Base-by-base conservation (phyloP, 2,329 filamentous ascomycete species). In the Aspergillus aculeatinus region DNA sequence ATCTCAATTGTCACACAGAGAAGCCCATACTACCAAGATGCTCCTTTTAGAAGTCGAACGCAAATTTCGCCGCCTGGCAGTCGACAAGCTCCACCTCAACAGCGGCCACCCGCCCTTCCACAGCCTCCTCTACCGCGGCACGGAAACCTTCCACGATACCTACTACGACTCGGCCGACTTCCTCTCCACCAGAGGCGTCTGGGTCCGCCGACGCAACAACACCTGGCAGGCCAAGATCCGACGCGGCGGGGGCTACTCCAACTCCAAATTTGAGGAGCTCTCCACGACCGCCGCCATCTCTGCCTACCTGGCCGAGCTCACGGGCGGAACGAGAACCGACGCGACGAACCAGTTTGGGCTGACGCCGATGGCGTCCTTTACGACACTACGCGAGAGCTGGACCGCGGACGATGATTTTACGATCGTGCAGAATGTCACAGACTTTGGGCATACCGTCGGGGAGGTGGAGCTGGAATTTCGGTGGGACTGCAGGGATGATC, bases 171-270 rank as follows among this genome's bases (percentile, higher is more conserved):
- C 39, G 5, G 7, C 31, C 14, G 16, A 39, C 31, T 11, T 57
- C 14, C 49, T 60, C 11, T 60, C 42, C 5, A 50, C 49, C 12
- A 31, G 44, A 7, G 58, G 49, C 7, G 31, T 60, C 44, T 57
- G 54, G 58, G 16, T 60, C n/a, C 44, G 58, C 12, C 49, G 53
- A 39, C 27, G 54, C 19, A 10, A 57, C 19, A 21, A n/a, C 19
- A 5, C 25, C 42, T 60, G 58, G 53, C 44, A 60, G 39, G 54
- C 49, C 12, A 57, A 60, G 29, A 54, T 60, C 54, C 47, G 14
- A 16, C 6, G 29, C n/a, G 49, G 53, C 0, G 53, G 50, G 11
- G n/a, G 57, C 44, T 57, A 31, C 47, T 31, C 5, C 49, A 60
- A 57, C 33, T 57, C 54, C 3, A 52, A 50, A 23, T 57, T 57